Percentiles rank a stretch among this genome's conserved stretches.
These are phyloP conservation scores for Penicillium robsamsonii DNA, from an alignment of 495 filamentous ascomycete species.

Conservation along the genomic window DNA sequence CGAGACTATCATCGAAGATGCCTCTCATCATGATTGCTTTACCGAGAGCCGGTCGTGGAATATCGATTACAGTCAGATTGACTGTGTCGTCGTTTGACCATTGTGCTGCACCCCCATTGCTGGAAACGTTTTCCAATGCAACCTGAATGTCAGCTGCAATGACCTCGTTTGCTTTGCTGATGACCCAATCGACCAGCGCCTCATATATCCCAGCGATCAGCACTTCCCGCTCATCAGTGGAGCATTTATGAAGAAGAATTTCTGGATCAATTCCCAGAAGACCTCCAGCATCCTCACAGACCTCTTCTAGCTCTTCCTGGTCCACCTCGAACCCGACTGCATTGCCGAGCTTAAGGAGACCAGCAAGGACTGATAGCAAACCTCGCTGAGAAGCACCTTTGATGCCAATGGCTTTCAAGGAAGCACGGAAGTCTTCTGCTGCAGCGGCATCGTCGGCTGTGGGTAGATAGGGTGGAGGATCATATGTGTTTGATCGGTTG, in stretches of 20 bases:
- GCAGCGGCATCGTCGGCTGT: slow-evolving; percentile 91
- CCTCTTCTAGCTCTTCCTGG: slow-evolving; percentile 76
- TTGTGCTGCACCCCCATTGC: slow-evolving; percentile 49
- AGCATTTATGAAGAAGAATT: slow-evolving; percentile 71
- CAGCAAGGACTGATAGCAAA: slow-evolving; percentile 79
- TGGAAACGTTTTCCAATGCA: slow-evolving; percentile 63
- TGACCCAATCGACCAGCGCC: slow-evolving; percentile 91
- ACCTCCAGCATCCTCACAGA: slow-evolving; percentile 87
- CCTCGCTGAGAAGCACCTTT: slow-evolving; percentile 77
- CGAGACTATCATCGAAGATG: slow-evolving; percentile 86
- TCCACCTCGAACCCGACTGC: slow-evolving; percentile 83
- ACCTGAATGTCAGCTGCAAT: slow-evolving; percentile 73
- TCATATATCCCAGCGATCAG: slow-evolving; percentile 89
- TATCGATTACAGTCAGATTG: slow-evolving; percentile 82
- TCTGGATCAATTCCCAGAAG: slow-evolving; percentile 86
- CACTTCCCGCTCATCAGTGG: slow-evolving; percentile 76
- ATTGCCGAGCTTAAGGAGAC: slow-evolving; percentile 87
- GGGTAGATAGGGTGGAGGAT: slow-evolving; percentile 85
- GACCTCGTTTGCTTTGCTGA: slow-evolving; percentile 83
- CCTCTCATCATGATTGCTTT: slow-evolving; percentile 83
- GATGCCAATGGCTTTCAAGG: slow-evolving; percentile 86
- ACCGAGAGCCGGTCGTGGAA: slow-evolving; percentile 74
- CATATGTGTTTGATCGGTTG: slow-evolving; percentile 77
- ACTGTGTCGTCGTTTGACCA: slow-evolving; percentile 77
- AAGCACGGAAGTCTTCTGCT: slow-evolving; percentile 84